These are phyloP conservation scores for Heliosperma pusillum DNA, from an alignment of 148 eudicot species.

Conservation along the genomic window DNA sequence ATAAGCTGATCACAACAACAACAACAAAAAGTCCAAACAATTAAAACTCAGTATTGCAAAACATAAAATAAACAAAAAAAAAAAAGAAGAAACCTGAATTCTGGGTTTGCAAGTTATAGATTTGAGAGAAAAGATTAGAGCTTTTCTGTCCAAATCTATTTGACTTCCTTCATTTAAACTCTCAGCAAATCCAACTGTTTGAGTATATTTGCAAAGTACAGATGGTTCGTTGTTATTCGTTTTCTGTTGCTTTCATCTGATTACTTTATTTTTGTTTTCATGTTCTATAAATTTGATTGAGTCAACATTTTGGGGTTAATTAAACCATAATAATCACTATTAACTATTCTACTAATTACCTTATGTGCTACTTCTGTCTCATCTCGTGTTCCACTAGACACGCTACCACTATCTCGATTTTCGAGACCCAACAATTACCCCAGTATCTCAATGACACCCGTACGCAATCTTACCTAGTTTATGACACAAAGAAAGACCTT, in stretches of 20 bases:
- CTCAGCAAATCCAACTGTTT: background rate
- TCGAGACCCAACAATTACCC: too few species aligned
- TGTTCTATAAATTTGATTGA: background rate
- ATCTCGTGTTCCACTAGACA: background rate
- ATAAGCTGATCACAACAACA: background rate
- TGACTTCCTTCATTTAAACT: background rate
- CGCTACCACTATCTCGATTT: too few species aligned
- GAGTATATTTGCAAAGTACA: background rate
- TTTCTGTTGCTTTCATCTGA: background rate
- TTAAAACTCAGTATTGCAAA: background rate
- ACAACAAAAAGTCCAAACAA: background rate
- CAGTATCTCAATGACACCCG: too few species aligned
- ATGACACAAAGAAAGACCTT: too few species aligned
- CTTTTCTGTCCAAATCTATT: background rate
- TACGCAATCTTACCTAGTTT: too few species aligned
- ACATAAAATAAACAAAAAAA: too few species aligned
- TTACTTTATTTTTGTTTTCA: background rate
- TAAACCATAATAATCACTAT: background rate
- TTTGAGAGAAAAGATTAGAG: background rate
- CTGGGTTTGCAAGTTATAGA: conserved; percentile 2
- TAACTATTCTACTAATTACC: background rate
- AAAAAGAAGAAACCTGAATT: background rate
- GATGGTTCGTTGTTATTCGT: background rate
- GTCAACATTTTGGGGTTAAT: background rate
- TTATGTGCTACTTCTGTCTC: background rate